Evolutionary conservation across 1,284 basidiomycete genomes (phyloP), one percentile per base, ranked within the genome.

Genomic region (Heterobasidion parviporum): DNA sequence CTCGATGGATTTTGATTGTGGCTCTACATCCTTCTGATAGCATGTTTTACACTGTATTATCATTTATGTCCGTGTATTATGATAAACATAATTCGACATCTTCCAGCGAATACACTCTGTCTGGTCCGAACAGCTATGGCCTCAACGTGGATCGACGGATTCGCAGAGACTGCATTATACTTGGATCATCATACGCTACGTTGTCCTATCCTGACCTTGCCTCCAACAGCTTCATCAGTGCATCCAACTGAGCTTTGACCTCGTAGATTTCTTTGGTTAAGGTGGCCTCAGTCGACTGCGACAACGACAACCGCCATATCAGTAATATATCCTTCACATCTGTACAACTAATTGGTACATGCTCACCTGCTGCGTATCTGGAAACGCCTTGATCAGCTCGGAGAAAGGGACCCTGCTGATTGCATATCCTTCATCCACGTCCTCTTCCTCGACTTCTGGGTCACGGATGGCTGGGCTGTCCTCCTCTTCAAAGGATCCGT

Each of bases 371-470:
- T 76, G 70, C 50, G 80, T 83, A 65, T 93, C 83, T 1, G 94
- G 94, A 73, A 97, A 89, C 43, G 69, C 76, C 68, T 83, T 83
- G 61, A 89, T 74, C 52, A 97, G 70, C 50, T 94, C 85, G 15
- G 78, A 77, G 65, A 94, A 97, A 33, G 81, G 75, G 36, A 89
- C 81, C 63, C 75, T 88, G 62, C 80, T 85, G 64, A 97, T 96
- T 60, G 79, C 74, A 60, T 82, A 66, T 54, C 79, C 87, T 55
- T 64, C 66, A 8, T 69, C 75, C 54, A 69, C 81, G 58, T 86
- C 79, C 32, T 76, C 74, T 48, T 83, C 81, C 54, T 83, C 80
- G 12, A 88, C 81, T 20, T 73, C 69, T 3, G 89, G 89, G 64
- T 92, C 76, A 58, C 76, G 74, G 58, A 72, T 70, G 57, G 74